These are phyloP conservation scores for Saccharum hybrid DNA, from an alignment of 202 grass and related monocot species.

Conservation along the genomic window DNA sequence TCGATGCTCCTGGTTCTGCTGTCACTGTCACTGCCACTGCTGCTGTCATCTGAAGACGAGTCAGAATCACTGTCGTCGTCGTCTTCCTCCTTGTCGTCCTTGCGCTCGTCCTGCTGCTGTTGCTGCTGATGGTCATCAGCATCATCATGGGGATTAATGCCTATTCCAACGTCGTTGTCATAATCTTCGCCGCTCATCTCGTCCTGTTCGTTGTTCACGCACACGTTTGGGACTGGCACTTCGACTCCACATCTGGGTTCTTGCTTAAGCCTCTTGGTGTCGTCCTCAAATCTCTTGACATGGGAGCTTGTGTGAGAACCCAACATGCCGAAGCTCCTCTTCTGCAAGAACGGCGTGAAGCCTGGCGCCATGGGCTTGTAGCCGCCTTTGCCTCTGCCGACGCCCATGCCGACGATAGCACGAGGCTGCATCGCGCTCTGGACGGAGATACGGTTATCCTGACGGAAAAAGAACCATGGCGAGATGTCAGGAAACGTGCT, in stretches of 20 bases:
- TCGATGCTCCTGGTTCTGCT: slow-evolving; percentile 14
- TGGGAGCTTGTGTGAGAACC: neutral
- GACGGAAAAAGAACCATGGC: neutral
- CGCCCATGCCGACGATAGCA: neutral
- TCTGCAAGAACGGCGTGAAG: slow-evolving; percentile 9
- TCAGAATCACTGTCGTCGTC: slow-evolving; percentile 32
- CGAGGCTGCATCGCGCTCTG: neutral
- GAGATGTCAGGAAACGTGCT: neutral
- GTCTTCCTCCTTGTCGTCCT: neutral
- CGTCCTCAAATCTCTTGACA: neutral
- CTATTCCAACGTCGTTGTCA: neutral
- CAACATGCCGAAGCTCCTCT: slow-evolving; percentile 18
- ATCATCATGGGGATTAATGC: neutral
- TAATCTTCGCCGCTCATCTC: neutral
- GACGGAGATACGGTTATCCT: slow-evolving; percentile 11
- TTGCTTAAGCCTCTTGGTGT: slow-evolving; percentile 36
- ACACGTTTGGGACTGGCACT: neutral
- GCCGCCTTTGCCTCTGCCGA: slow-evolving; percentile 12
- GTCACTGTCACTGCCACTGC: neutral
- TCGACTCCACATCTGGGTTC: neutral
- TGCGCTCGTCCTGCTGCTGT: neutral
- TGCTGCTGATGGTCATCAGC: neutral
- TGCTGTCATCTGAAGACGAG: slow-evolving; percentile 53
- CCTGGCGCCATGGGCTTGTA: neutral
- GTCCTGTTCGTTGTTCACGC: slow-evolving; percentile 36